phyloP scores from a whole-genome alignment of 805 yeast genomes.

The Lipomyces mesembrius region DNA sequence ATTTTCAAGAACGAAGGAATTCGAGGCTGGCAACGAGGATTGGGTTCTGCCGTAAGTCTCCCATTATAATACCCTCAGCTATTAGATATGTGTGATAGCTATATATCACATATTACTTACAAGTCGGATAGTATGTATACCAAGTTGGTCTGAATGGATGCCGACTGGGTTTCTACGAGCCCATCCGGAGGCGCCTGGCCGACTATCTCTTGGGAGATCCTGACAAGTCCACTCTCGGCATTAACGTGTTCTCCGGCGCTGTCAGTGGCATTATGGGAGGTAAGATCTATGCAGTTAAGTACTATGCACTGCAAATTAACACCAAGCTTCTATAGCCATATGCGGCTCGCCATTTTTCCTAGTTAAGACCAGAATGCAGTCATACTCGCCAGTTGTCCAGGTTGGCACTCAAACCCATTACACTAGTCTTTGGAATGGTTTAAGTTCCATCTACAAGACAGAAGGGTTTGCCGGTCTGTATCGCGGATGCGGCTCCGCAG shows the following conservation, averaged over 20 bases:
- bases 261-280: slow-evolving; percentile 61
- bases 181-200: slow-evolving; percentile 61
- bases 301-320: not conserved
- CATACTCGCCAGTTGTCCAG: slow-evolving; percentile 68
- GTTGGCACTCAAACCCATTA: slow-evolving; percentile 95
- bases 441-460: slow-evolving; percentile 59
- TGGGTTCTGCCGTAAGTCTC: slow-evolving; percentile 64
- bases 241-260: slow-evolving; percentile 82
- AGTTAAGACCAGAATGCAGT: slow-evolving; percentile 95
- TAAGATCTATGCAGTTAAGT: slow-evolving; percentile 6
- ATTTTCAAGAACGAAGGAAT: slow-evolving; percentile 83
- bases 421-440: slow-evolving; percentile 68
- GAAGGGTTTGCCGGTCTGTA: slow-evolving; percentile 83
- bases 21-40: slow-evolving; percentile 86
- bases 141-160: slow-evolving; percentile 94
- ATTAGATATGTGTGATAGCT: not conserved
- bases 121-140: slow-evolving; percentile 59
- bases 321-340: slow-evolving; percentile 19
- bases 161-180: slow-evolving; percentile 92
- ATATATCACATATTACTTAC: slow-evolving; percentile 5
- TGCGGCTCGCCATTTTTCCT: slow-evolving; percentile 87
- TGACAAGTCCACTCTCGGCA: slow-evolving; percentile 47
- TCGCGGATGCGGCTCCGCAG: slow-evolving; percentile 94
- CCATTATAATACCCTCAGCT: not conserved
- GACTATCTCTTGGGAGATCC: slow-evolving; percentile 40